Percentiles rank a stretch among this genome's conserved stretches.
phyloP scores from a whole-genome alignment of 306 rosid genomes.

The Quercus agrifolia region DNA sequence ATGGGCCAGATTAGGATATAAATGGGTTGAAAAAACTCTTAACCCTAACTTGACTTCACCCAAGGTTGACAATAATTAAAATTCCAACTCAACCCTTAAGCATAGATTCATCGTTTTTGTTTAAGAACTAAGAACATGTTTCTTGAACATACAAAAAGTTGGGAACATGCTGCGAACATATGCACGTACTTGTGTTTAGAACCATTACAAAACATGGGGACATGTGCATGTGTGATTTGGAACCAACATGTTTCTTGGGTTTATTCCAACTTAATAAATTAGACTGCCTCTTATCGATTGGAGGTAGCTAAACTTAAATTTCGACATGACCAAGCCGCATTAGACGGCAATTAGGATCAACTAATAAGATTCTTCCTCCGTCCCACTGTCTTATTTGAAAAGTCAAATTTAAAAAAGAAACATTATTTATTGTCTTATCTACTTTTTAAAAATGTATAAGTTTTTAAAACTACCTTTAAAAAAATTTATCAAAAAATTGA shows the following conservation, averaged over 20 bases:
- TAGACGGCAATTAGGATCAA: neutral
- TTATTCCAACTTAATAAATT: neutral
- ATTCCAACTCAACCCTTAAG: too few species aligned
- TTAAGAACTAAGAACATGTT: slow-evolving; percentile 36
- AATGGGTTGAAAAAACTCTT: too few species aligned
- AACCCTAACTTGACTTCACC: too few species aligned
- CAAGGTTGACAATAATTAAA: too few species aligned
- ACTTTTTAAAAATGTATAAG: too few species aligned
- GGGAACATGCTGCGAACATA: slow-evolving; percentile 40
- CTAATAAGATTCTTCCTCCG: too few species aligned
- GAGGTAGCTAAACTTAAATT: neutral
- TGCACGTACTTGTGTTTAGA: slow-evolving; percentile 13
- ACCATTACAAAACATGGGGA: slow-evolving; percentile 27
- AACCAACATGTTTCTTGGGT: neutral
- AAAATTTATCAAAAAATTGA: too few species aligned
- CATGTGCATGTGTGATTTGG: slow-evolving; percentile 24
- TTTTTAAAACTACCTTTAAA: too few species aligned
- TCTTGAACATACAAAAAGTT: slow-evolving; percentile 6
- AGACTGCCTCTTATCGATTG: neutral
- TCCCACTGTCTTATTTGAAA: too few species aligned
- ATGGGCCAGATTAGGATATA: too few species aligned
- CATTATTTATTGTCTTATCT: too few species aligned
- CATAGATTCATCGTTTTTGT: neutral
- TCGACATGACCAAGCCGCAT: neutral
- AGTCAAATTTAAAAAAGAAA: too few species aligned